phyloP scores from a whole-genome alignment of 257 asterid genomes.

The Plantago ovata region DNA sequence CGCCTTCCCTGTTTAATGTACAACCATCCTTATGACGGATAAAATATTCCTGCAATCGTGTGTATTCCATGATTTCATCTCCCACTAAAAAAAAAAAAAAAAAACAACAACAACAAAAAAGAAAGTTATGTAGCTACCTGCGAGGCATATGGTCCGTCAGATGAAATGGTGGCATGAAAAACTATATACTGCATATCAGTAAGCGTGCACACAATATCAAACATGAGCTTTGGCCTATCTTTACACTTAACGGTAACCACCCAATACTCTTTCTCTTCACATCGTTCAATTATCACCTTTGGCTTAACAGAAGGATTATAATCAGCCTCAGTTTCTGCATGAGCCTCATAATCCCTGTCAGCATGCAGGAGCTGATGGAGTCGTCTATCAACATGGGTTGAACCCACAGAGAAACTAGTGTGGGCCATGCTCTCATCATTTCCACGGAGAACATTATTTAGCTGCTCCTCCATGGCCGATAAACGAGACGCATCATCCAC shows the following conservation, averaged over 20 bases:
- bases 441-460: constrained; percentile 65
- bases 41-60: constrained; percentile 75
- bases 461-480: constrained; percentile 74
- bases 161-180: constrained; percentile 83
- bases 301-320: constrained; percentile 38
- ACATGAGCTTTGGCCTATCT: constrained; percentile 93
- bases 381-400: constrained; percentile 77
- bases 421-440: constrained; percentile 42
- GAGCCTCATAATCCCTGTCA: constrained; percentile 78
- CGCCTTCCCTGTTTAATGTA: constrained; percentile 59
- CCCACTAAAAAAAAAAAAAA: not conserved
- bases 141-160: constrained; percentile 81
- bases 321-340: constrained; percentile 29
- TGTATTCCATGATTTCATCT: no score
- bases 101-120: no score
- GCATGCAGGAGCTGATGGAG: constrained; percentile 91
- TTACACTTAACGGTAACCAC: constrained; percentile 87
- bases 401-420: constrained; percentile 61
- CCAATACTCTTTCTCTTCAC: constrained; percentile 82
- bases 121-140: constrained; percentile 64
- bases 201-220: constrained; percentile 94
- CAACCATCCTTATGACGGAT: constrained; percentile 86
- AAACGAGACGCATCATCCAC: constrained; percentile 65
- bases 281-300: constrained; percentile 59
- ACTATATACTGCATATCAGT: constrained; percentile 91